These are phyloP conservation scores for Saccharomyces cerevisiae DNA, from an alignment of 805 yeast genomes.

Conservation along the genomic window DNA sequence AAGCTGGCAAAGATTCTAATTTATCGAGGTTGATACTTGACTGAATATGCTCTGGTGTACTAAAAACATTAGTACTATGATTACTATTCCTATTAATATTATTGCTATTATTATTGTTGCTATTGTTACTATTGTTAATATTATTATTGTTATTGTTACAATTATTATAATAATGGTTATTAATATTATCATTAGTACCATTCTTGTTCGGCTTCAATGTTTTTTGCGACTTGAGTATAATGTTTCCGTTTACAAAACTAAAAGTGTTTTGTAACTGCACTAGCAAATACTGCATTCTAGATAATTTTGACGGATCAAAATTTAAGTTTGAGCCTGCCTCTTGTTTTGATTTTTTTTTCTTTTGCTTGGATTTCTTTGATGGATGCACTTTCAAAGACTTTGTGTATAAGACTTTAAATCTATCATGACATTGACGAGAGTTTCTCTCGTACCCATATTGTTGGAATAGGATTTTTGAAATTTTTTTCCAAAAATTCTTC, in stretches of 20 bases:
- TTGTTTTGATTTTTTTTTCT: background rate
- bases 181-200: background rate
- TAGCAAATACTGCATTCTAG: conserved; percentile 9
- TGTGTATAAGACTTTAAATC: conserved; percentile 22
- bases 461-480: conserved; percentile 15
- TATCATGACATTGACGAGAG: conserved; percentile 26
- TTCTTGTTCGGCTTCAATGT: background rate
- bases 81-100: background rate
- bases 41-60: background rate
- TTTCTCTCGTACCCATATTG: conserved; percentile 17
- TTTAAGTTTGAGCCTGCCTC: background rate
- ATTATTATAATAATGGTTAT: background rate
- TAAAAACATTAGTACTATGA: background rate
- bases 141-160: background rate
- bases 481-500: conserved; percentile 24
- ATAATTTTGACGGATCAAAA: conserved; percentile 3
- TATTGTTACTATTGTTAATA: background rate
- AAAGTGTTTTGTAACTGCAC: conserved; percentile 12
- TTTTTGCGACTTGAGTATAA: conserved; percentile 9
- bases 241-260: conserved; percentile 16
- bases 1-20: background rate
- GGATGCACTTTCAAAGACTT: conserved; percentile 12
- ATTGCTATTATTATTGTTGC: background rate
- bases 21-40: background rate
- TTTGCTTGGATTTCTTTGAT: background rate